A percentile compares a stretch with the other conserved stretches of the same genome.
Conservation (phyloP, 805 yeast genomes). For the Ogataea naganishii region DNA sequence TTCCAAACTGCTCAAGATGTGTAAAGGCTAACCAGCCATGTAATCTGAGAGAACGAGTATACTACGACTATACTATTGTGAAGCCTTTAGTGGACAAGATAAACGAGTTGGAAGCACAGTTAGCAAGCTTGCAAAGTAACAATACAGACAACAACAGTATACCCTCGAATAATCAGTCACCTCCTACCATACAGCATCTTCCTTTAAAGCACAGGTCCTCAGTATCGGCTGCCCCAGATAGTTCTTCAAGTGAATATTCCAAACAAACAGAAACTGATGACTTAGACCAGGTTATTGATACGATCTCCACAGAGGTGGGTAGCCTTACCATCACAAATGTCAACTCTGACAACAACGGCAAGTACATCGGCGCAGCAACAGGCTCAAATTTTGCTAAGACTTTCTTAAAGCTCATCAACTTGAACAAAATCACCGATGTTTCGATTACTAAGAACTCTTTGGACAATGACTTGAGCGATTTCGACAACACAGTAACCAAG, state of each 20-base stretch:
- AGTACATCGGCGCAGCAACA: constrained; percentile 19
- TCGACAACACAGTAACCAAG: constrained; percentile 11
- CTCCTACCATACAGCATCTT: neutral
- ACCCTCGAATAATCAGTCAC: neutral
- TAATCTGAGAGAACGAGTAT: constrained; percentile 12
- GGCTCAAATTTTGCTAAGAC: constrained; percentile 16
- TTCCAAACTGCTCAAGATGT: constrained; percentile 14
- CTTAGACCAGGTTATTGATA: constrained; percentile 12
- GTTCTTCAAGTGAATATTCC: neutral
- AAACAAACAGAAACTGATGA: neutral
- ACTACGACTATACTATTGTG: constrained; percentile 15
- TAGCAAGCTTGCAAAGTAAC: constrained; percentile 2
- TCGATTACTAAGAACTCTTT: constrained; percentile 2
- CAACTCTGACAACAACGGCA: constrained; percentile 8
- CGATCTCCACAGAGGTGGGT: constrained; percentile 17
- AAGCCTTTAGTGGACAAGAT: constrained; percentile 7
- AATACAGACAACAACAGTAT: neutral
- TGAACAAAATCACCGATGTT: constrained; percentile 8
- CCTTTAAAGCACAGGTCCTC: neutral
- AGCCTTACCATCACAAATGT: constrained; percentile 12
- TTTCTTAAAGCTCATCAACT: constrained; percentile 12
- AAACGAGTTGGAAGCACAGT: constrained; percentile 9
- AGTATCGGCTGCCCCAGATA: neutral
- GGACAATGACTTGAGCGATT: constrained; percentile 7
- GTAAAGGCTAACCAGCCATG: constrained; percentile 10